Base-by-base conservation (phyloP, 352 stramenopile genomes). In the Saprolegnia diclina region DNA sequence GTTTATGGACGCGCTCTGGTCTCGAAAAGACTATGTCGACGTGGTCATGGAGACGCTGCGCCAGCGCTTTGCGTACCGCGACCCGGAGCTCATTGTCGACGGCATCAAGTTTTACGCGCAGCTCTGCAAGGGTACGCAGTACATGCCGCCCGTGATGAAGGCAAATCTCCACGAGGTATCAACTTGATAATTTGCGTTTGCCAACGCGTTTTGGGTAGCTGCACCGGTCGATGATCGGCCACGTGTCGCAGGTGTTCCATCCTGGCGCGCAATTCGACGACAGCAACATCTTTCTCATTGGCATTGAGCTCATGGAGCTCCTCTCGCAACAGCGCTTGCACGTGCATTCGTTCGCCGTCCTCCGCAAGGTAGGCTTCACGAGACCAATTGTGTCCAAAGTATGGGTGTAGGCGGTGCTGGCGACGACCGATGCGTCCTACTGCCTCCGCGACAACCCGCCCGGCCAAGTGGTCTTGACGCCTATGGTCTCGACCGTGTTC, bases 91-190 rank as follows among this genome's bases (percentile, higher is more conserved):
- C 10, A 84, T 95, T 21, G 72, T 91, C 9, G 87, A 95, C 63
- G 87, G 85, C 22, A 91, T 95, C 53, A 93, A 93, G 66, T 95
- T 95, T 61, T 95, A 95, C 72, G 90, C 85, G 1, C 80, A 82
- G 0, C 81, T 95, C 37, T 95, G 87, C 61, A 91, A 73, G 2
- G 83, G 82, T 13, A 76, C 74, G 3, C 87, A 95, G 64, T 90
- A 90, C 67, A 77, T 90, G 6, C 87, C 87, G 0, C 72, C 82
- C 5, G 87, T 83, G 7, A 95, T 95, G 87, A 86, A 90, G 50
- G 62, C 50, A 0, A 85, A 93, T 63, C 91, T 95, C 73, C 82
- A 93, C 57, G 87, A 95, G 63, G 79, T 78, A 46, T 10, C 18
- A n/a, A 10, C 14, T 45, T 16, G 38, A 21, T 35, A 24, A 24